phyloP scores from a whole-genome alignment of 306 rosid species.

The Urtica urens region DNA sequence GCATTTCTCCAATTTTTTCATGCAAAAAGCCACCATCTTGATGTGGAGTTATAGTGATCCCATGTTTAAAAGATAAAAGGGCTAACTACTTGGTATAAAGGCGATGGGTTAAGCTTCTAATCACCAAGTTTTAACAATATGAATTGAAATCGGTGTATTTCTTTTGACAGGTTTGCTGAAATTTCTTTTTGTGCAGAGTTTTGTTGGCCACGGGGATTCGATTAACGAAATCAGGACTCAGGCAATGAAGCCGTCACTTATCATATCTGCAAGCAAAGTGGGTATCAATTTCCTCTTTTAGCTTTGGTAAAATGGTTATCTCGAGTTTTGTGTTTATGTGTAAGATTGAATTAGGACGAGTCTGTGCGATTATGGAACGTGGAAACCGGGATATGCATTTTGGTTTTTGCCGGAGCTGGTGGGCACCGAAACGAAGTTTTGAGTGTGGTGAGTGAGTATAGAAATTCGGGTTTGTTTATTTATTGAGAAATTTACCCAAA shows the following conservation, averaged over 20 bases:
- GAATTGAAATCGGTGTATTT: not conserved
- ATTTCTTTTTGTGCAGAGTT: slow-evolving; percentile 43
- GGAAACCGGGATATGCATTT: slow-evolving; percentile 81
- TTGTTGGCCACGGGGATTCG: slow-evolving; percentile 93
- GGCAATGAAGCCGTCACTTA: slow-evolving; percentile 62
- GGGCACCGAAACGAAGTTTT: slow-evolving; percentile 97
- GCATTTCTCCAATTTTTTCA: no score
- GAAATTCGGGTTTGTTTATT: slow-evolving; percentile 10
- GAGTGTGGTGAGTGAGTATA: slow-evolving; percentile 79
- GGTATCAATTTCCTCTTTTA: not conserved
- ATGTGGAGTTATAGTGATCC: no score
- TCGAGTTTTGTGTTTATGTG: slow-evolving; percentile 18
- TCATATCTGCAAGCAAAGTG: slow-evolving; percentile 93
- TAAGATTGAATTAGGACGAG: slow-evolving; percentile 60
- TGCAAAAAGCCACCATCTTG: no score
- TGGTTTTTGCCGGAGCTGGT: slow-evolving; percentile 92
- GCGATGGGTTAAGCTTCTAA: no score
- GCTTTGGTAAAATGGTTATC: not conserved
- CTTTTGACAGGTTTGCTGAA: not conserved
- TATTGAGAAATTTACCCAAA: no score
- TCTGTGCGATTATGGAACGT: slow-evolving; percentile 95
- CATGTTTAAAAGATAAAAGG: no score
- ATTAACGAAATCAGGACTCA: slow-evolving; percentile 94
- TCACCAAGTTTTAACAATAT: no score
- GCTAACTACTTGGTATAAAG: no score